phyloP scores from a whole-genome alignment of 805 yeast species.

The Zygoascus flipseniorum region DNA sequence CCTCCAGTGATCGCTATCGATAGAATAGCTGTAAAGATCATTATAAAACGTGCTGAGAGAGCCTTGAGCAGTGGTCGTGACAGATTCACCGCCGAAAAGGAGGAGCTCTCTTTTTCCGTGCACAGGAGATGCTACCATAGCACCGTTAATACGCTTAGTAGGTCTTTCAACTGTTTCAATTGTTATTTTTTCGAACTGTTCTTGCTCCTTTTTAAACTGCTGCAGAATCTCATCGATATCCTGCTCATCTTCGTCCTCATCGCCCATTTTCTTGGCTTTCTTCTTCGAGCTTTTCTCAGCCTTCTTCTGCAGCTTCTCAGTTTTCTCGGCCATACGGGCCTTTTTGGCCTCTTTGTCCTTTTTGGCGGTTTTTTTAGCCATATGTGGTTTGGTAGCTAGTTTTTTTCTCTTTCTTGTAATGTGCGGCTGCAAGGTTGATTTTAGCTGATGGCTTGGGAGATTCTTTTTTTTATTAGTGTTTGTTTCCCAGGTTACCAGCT shows the following conservation, averaged over 20 bases:
- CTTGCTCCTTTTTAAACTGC: constrained; percentile 73
- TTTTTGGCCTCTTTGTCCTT: constrained; percentile 87
- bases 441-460: background rate
- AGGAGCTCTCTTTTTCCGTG: constrained; percentile 71
- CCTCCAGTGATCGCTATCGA: constrained; percentile 78
- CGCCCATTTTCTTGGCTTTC: constrained; percentile 63
- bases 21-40: constrained; percentile 64
- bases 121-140: constrained; percentile 65
- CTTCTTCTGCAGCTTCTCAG: constrained; percentile 64
- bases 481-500: too few relatives aligned
- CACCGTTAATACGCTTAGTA: constrained; percentile 58
- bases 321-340: constrained; percentile 78
- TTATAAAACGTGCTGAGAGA: constrained; percentile 61
- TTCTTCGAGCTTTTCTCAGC: constrained; percentile 70
- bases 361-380: constrained; percentile 81
- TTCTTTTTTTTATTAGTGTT: too few relatives aligned
- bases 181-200: constrained; percentile 60
- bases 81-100: constrained; percentile 85
- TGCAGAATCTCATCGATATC: constrained; percentile 79
- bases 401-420: background rate
- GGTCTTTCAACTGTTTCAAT: constrained; percentile 56
- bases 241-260: constrained; percentile 75
- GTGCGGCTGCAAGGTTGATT: background rate
- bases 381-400: constrained; percentile 21
- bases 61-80: constrained; percentile 29